phyloP scores from a whole-genome alignment of 805 yeast species.

The Pichia membranifaciens region DNA sequence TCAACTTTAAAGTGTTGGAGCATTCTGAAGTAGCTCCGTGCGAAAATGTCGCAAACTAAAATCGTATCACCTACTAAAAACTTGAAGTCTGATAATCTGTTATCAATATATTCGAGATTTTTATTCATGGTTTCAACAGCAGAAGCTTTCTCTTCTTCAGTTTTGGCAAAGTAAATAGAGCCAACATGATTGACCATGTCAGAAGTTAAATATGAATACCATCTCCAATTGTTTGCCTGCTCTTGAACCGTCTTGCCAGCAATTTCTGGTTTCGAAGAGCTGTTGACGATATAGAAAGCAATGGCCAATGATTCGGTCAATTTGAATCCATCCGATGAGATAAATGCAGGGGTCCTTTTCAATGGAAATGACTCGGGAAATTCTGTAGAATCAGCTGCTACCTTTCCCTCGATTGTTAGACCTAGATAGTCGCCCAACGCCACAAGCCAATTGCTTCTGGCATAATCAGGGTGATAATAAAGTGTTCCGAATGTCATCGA shows the following conservation, averaged over 20 bases:
- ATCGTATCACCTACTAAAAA: neutral
- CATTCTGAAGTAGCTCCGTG: neutral
- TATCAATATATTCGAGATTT: neutral
- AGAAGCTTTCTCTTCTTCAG: neutral
- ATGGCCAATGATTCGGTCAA: constrained; percentile 9
- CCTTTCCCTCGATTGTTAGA: neutral
- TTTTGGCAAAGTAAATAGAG: neutral
- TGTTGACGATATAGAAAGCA: constrained; percentile 1
- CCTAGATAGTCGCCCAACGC: neutral
- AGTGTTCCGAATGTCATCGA: constrained; percentile 13
- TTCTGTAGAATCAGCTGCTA: neutral
- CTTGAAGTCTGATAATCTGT: neutral
- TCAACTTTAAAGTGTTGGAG: neutral
- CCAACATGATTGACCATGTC: constrained; percentile 33
- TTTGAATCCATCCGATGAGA: constrained; percentile 4
- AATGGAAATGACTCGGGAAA: constrained; percentile 5
- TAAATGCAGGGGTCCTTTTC: constrained; percentile 6
- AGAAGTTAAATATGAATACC: constrained; percentile 68
- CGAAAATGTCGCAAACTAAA: constrained; percentile 1
- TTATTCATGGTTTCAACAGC: neutral
- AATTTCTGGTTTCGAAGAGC: constrained; percentile 33
- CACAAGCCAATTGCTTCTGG: constrained; percentile 9
- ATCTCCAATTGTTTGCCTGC: constrained; percentile 56
- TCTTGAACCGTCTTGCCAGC: constrained; percentile 56
- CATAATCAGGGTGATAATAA: neutral